phyloP scores from a whole-genome alignment of 371 early-diverging fungal genomes.

The Chytridium lagenaria region DNA sequence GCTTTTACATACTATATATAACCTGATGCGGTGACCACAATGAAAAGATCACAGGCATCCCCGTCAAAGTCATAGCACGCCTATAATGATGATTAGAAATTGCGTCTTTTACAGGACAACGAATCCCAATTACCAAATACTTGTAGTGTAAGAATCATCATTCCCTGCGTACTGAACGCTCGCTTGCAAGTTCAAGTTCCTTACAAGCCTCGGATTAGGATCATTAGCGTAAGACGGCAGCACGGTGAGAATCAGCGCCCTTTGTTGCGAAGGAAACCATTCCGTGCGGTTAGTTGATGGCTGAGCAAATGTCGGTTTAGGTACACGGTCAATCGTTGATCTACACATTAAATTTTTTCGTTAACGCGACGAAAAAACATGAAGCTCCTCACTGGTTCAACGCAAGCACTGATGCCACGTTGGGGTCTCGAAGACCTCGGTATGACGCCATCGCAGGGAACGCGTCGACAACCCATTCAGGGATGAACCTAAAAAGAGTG shows the following conservation, averaged over 20 bases:
- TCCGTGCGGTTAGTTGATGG: constrained; percentile 1
- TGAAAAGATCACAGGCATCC: background rate
- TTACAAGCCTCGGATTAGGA: background rate
- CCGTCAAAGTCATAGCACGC: background rate
- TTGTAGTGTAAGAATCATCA: background rate
- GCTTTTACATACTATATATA: background rate
- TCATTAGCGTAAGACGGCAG: constrained; percentile 8
- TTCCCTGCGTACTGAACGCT: background rate
- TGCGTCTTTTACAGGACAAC: too few relatives aligned
- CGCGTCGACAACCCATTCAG: constrained; percentile 1
- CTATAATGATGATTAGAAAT: too few relatives aligned
- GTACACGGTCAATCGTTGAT: background rate
- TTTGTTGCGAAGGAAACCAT: background rate
- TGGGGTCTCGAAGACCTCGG: constrained; percentile 1
- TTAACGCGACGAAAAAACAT: background rate
- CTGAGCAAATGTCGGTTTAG: background rate
- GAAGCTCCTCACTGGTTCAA: background rate
- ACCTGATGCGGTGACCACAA: constrained; percentile 1
- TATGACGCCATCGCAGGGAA: background rate
- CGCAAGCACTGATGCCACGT: background rate
- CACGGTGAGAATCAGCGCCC: background rate
- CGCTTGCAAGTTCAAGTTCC: background rate
- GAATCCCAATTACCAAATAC: background rate
- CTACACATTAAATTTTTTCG: background rate
- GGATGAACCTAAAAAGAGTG: background rate